Conservation (phyloP, 306 rosid genomes). For the Cucurbita moschata region DNA sequence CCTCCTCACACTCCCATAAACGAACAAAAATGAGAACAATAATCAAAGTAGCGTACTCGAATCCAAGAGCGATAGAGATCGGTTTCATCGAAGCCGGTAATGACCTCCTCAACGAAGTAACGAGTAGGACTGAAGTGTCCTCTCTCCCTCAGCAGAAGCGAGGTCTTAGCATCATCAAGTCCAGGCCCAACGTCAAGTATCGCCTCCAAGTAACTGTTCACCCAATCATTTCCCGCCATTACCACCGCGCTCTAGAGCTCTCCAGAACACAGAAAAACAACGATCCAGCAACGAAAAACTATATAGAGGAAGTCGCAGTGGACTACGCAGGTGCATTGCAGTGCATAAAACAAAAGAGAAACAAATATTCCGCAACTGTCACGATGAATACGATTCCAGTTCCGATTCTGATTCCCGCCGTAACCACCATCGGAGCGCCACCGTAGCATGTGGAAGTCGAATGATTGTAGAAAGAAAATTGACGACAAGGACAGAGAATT, state of each 20-base stretch:
- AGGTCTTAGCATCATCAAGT: constrained; percentile 33
- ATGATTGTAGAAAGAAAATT: neutral
- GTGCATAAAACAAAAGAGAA: neutral
- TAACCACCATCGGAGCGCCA: neutral
- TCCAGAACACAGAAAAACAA: neutral
- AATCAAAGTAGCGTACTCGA: constrained; percentile 14
- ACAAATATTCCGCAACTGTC: neutral
- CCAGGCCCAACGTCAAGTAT: constrained; percentile 48
- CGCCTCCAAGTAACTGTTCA: constrained; percentile 47
- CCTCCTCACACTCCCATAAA: neutral
- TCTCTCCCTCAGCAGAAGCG: constrained; percentile 33
- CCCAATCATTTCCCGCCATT: constrained; percentile 62
- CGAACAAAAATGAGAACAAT: neutral
- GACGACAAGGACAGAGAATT: neutral
- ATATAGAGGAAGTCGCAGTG: neutral
- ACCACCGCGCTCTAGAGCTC: neutral
- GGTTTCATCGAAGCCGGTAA: constrained; percentile 48
- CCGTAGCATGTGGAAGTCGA: too few relatives aligned
- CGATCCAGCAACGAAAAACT: neutral
- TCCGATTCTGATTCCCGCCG: neutral
- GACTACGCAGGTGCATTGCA: neutral
- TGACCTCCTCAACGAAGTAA: constrained; percentile 26
- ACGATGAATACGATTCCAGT: neutral
- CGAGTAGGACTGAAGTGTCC: constrained; percentile 49
- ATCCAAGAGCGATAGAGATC: constrained; percentile 55